These are phyloP conservation scores for Aspergillus novoparasiticus DNA, from an alignment of 2,329 filamentous ascomycete genomes.

Conservation along the genomic window DNA sequence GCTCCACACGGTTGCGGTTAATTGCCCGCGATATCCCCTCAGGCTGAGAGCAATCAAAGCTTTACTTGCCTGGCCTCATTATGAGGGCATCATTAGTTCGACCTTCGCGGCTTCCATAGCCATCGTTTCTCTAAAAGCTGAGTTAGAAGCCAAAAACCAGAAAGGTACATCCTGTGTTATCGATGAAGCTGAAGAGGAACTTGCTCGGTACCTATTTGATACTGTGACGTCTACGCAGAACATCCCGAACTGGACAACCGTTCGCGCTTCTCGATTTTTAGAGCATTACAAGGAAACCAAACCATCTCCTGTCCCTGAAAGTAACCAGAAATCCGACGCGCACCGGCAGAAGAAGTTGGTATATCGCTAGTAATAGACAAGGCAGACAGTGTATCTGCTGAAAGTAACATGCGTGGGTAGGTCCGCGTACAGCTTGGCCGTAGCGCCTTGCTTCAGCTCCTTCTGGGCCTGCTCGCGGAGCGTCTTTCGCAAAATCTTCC, in stretches of 20 bases:
- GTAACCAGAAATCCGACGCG: background rate
- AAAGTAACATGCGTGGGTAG: background rate
- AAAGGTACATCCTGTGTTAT: background rate
- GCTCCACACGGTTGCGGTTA: background rate
- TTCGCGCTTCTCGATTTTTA: background rate
- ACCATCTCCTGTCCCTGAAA: background rate
- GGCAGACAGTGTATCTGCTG: background rate
- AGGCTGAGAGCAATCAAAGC: constrained; percentile 1
- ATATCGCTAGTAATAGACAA: background rate
- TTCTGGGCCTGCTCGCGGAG: background rate
- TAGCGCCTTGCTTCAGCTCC: background rate
- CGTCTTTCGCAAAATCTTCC: background rate
- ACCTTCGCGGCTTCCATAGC: background rate
- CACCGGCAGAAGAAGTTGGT: background rate
- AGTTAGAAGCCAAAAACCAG: background rate
- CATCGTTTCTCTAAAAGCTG: background rate
- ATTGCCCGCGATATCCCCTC: background rate
- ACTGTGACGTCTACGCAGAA: background rate
- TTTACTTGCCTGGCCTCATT: constrained; percentile 8
- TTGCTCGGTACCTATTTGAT: background rate
- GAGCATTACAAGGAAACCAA: background rate
- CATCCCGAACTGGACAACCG: background rate
- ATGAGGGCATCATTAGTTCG: background rate
- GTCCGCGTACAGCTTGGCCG: background rate
- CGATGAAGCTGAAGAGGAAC: background rate